Evolutionary conservation across 805 yeast genomes (phyloP), one percentile per base, ranked within the genome.

Genomic region (Candida suzukii): DNA sequence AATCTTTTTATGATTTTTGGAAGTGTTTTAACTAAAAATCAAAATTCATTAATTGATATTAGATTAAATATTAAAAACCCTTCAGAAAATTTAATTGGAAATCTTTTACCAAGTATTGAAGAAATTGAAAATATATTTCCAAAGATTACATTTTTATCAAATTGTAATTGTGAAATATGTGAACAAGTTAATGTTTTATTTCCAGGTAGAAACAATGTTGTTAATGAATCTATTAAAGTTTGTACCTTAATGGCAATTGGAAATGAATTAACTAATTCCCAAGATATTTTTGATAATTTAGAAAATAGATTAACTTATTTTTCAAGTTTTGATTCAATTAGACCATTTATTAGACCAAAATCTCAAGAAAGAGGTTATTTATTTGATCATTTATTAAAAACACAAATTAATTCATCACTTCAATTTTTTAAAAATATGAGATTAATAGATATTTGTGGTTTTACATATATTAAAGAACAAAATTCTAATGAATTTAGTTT

Each of bases 1-100:
- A 57, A 60, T 40, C 35, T 60, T 19, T 46, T 60, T 26, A 60
- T 60, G 64, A 57, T 60, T 21, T 37, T 60, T 8, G 64, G 62
- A 2, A 48, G 61, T 2, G 60, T 62, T 4, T 43, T 60, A 13
- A 41, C 57, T 7, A 55, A 53, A 35, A 58, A 60, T 41, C 40
- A 45, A 19, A 10, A 27, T 3, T 43, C 58, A 6, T 38, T 60
- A 13, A 38, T 48, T 26, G 60, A 57, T 37, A 46, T 60, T 14
- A 39, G 57, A 11, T 41, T 60, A 18, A 56, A 58, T 41, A 46
- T 58, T 12, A 44, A 44, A 34, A 34, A 43, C 10, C 64, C 65
- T 1, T 56, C 63, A 2, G 64, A 60, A 37, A 57, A 56, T 44
- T 38, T 60, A 8, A 46, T 60, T 33, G 60, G 56, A 1, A 55